These are phyloP conservation scores for Ogataea zsoltii DNA, from an alignment of 805 yeast genomes.

Conservation along the genomic window DNA sequence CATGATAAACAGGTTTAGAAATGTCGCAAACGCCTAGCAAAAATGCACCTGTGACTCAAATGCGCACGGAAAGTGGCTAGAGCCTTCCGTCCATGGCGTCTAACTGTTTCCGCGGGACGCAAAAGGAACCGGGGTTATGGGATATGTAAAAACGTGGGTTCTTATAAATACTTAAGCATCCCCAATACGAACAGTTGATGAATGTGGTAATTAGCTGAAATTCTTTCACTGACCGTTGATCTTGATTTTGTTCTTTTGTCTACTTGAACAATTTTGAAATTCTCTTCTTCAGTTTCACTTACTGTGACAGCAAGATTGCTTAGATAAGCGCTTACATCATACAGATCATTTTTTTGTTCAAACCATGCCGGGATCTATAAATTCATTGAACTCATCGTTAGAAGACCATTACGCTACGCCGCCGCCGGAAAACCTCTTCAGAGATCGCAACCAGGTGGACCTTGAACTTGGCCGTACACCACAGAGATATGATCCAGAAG, in stretches of 20 bases:
- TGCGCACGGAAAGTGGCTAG: neutral
- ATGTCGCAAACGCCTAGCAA: constrained; percentile 12
- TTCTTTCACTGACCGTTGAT: too few species aligned
- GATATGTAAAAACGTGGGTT: too few species aligned
- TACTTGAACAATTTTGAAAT: neutral
- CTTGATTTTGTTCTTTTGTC: too few species aligned
- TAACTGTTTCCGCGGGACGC: neutral
- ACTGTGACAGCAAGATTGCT: neutral
- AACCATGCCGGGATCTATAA: constrained; percentile 21
- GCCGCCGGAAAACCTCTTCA: constrained; percentile 2
- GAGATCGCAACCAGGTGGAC: constrained; percentile 9
- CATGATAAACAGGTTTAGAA: constrained; percentile 4
- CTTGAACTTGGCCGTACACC: constrained; percentile 29
- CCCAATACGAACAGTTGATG: too few species aligned
- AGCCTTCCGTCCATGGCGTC: neutral
- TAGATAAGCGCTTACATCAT: neutral
- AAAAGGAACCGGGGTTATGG: too few species aligned
- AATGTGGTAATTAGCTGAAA: too few species aligned
- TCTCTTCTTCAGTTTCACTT: neutral
- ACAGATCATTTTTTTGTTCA: too few species aligned
- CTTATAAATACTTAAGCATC: neutral
- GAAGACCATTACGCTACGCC: constrained; percentile 12
- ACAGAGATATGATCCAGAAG: constrained; percentile 46
- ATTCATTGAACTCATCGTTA: constrained; percentile 20
- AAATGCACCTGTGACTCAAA: neutral